Evolutionary conservation across 2,329 filamentous ascomycete genomes (phyloP).

Genomic region (Arthrinium phaeospermum): DNA sequence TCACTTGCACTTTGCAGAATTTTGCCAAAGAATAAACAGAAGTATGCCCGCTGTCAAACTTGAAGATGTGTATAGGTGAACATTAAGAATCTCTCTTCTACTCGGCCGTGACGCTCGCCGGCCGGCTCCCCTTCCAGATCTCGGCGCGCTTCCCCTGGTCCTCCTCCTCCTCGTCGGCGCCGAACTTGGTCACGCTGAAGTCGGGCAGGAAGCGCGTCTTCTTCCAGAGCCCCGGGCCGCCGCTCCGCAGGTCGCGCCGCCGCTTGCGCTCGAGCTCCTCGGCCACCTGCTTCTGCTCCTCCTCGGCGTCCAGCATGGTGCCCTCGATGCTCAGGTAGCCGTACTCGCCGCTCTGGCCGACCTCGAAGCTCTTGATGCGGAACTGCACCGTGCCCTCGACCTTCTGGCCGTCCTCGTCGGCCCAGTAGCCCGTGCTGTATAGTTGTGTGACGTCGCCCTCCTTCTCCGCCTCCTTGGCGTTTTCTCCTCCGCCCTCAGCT

Average conservation of each 20-base stretch:
- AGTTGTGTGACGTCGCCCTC: constrained; percentile 60
- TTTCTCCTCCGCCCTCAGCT: constrained; percentile 30
- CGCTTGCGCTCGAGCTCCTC: constrained; percentile 54
- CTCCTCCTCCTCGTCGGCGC: constrained; percentile 52
- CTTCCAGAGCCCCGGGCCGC: constrained; percentile 33
- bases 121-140: constrained; percentile 41
- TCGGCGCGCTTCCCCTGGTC: constrained; percentile 41
- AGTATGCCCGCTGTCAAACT: background rate
- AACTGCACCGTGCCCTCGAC: constrained; percentile 77
- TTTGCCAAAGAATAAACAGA: background rate
- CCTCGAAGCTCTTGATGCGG: constrained; percentile 84
- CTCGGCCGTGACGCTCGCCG: constrained; percentile 30
- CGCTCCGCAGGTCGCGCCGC: constrained; percentile 44
- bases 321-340: constrained; percentile 87
- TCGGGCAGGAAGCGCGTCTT: constrained; percentile 48
- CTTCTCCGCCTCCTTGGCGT: constrained; percentile 43
- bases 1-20: background rate
- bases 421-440: constrained; percentile 74
- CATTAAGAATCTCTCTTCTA: constrained; percentile 22
- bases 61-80: background rate
- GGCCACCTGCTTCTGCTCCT: constrained; percentile 65
- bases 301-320: constrained; percentile 75
- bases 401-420: constrained; percentile 71
- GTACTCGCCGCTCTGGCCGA: constrained; percentile 73
- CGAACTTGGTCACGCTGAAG: constrained; percentile 63